Evolutionary conservation across 805 yeast species (phyloP), one percentile per base, ranked within the genome.

Genomic region (Saturnispora sanitii): DNA sequence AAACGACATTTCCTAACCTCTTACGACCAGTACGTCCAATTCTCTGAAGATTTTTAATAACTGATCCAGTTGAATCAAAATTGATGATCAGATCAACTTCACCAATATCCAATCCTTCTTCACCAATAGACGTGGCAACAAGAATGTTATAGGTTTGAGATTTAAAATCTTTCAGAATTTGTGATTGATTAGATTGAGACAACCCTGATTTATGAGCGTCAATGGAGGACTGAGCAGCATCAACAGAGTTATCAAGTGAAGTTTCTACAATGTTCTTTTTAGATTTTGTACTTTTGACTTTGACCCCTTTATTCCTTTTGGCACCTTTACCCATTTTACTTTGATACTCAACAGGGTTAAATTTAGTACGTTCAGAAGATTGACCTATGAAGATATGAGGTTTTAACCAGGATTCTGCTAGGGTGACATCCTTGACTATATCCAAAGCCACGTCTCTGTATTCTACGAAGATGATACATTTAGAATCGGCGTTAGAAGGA

Each of bases 1-100:
- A 60, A 4, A 85, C 63, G 2, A 92, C 83, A 44, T 71, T 73
- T 31, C 99, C 99, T 50, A 83, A 86, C 50, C 96, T 67, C 55
- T 86, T 85, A 62, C 99, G 79, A 16, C 98, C 99, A 0, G 99
- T 92, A 63, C 99, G 76, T 21, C 99, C 99, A 94, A 92, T 86
- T 51, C 99, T 66, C 57, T 92, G 99, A 31, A 92, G 73, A 50
- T 83, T 87, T 44, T 94, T 84, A 43, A 92, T 90, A 0, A 97
- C 96, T 34, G 95, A 85, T 22, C 87, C 71, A 0, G 96, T 87
- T 0, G 95, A 84, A 54, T 92, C 98, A 60, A 77, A 92, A 55
- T 96, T 88, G 6, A 92, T 70, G 49, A 92, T 90, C 51, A 92
- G 57, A 59, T 92, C 98, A 40, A 92, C 99, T 57, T 94, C 96